These are phyloP conservation scores for Dactylonectria macrodidyma DNA, from an alignment of 2,329 filamentous ascomycete species.

Conservation along the genomic window DNA sequence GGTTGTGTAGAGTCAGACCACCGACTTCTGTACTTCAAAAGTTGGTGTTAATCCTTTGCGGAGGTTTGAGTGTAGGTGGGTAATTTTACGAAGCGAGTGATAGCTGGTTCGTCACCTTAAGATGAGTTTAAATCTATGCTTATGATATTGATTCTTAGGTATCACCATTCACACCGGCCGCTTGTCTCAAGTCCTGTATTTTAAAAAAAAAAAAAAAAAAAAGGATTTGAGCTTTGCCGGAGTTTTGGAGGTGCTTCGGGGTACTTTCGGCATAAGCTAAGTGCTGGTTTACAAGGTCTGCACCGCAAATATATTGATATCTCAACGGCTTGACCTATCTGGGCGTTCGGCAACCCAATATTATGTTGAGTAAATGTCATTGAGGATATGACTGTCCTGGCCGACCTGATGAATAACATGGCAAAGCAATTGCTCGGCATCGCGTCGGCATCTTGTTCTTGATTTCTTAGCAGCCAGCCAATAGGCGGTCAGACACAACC, in stretches of 20 bases:
- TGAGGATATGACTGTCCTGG: neutral
- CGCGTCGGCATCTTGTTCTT: slow-evolving; percentile 34
- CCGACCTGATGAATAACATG: neutral
- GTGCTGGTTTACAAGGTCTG: neutral
- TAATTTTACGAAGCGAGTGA: too few relatives aligned
- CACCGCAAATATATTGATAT: neutral
- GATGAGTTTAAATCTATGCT: neutral
- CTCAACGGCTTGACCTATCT: neutral
- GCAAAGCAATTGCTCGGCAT: slow-evolving; percentile 27
- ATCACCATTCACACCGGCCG: too few relatives aligned
- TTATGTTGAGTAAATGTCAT: neutral
- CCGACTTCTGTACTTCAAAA: neutral
- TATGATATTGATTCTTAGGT: neutral
- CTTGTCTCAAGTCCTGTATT: neutral
- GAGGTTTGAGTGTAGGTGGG: neutral
- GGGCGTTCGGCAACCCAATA: too few relatives aligned
- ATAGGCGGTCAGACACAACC: slow-evolving; percentile 33
- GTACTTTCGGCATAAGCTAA: slow-evolving; percentile 47
- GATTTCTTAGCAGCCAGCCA: slow-evolving; percentile 29
- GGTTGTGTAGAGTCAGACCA: neutral
- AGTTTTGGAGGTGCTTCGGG: slow-evolving; percentile 38
- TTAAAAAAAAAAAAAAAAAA: neutral
- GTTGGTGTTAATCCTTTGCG: neutral
- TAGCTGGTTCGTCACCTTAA: neutral
- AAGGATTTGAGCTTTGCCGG: slow-evolving; percentile 27